These are phyloP conservation scores for Lecanicillium sp. DNA, from an alignment of 2,329 filamentous ascomycete genomes.

Conservation along the genomic window DNA sequence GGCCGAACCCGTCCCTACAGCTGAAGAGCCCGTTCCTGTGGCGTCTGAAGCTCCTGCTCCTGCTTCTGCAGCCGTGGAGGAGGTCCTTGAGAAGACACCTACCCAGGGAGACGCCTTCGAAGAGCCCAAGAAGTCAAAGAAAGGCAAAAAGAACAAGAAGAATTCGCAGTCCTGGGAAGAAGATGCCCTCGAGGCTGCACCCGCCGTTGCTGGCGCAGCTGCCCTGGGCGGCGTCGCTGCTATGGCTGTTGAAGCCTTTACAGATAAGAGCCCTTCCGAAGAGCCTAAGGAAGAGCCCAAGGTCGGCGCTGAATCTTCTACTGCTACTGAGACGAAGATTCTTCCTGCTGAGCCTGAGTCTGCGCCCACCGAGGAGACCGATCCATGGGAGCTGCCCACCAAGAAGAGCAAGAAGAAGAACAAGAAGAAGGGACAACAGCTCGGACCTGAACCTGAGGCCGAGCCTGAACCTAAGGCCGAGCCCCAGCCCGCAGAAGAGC, in stretches of 20 bases:
- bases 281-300: slow-evolving; percentile 4
- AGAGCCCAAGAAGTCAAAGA: slow-evolving; percentile 18
- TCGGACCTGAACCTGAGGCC: not conserved
- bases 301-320: not conserved
- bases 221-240: not conserved
- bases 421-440: slow-evolving; percentile 10
- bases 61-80: not conserved
- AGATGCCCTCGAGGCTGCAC: not conserved
- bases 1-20: not conserved
- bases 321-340: not conserved
- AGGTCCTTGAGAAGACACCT: slow-evolving; percentile 3
- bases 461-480: not conserved
- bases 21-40: slow-evolving; percentile 3
- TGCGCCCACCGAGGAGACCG: slow-evolving; percentile 15
- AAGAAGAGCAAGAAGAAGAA: slow-evolving; percentile 19
- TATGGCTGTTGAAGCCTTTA: not conserved
- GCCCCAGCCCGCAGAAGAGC: not conserved
- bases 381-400: slow-evolving; percentile 11
- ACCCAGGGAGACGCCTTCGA: slow-evolving; percentile 5
- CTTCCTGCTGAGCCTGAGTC: slow-evolving; percentile 1
- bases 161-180: slow-evolving; percentile 11
- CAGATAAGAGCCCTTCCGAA: not conserved
- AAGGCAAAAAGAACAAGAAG: slow-evolving; percentile 20
- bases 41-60: not conserved
- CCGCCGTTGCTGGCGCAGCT: not conserved